A percentile compares a stretch with the other conserved stretches of the same genome.
Conservation (phyloP, 495 filamentous ascomycete genomes). For the Hyaloscypha variabilis region DNA sequence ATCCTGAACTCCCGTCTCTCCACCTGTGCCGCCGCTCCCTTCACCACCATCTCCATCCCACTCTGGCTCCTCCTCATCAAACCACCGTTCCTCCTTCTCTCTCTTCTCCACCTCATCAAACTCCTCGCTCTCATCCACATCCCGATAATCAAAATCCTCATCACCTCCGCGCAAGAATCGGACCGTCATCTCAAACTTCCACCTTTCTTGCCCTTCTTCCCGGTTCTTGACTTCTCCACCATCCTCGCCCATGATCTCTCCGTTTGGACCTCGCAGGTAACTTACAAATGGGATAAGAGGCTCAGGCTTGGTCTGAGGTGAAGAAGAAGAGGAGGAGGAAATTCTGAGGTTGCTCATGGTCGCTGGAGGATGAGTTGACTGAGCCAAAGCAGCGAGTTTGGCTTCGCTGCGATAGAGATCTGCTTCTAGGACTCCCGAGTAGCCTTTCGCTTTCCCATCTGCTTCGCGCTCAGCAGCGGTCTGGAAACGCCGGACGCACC, state of each 20-base stretch:
- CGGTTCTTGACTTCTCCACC: slow-evolving; percentile 61
- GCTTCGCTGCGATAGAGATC: slow-evolving; percentile 72
- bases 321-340: not conserved
- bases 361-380: slow-evolving; percentile 1
- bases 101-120: slow-evolving; percentile 60
- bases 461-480: slow-evolving; percentile 70
- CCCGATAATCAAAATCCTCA: slow-evolving; percentile 68
- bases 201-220: slow-evolving; percentile 67
- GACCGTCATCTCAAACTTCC: slow-evolving; percentile 70
- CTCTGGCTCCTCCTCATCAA: slow-evolving; percentile 67
- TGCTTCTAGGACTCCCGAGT: slow-evolving; percentile 68
- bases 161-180: slow-evolving; percentile 71
- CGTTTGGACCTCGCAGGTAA: slow-evolving; percentile 23
- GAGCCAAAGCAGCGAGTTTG: slow-evolving; percentile 66
- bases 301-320: slow-evolving; percentile 37
- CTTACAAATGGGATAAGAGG: slow-evolving; percentile 20
- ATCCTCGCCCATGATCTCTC: slow-evolving; percentile 47
- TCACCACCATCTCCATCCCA: slow-evolving; percentile 45
- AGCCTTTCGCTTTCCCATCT: slow-evolving; percentile 70
- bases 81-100: slow-evolving; percentile 64
- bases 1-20: slow-evolving; percentile 80
- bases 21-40: slow-evolving; percentile 43
- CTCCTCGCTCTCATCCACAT: slow-evolving; percentile 69
- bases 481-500: slow-evolving; percentile 74
- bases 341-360: not conserved